phyloP scores from a whole-genome alignment of 257 asterid species.

The Knoxia roxburghii region DNA sequence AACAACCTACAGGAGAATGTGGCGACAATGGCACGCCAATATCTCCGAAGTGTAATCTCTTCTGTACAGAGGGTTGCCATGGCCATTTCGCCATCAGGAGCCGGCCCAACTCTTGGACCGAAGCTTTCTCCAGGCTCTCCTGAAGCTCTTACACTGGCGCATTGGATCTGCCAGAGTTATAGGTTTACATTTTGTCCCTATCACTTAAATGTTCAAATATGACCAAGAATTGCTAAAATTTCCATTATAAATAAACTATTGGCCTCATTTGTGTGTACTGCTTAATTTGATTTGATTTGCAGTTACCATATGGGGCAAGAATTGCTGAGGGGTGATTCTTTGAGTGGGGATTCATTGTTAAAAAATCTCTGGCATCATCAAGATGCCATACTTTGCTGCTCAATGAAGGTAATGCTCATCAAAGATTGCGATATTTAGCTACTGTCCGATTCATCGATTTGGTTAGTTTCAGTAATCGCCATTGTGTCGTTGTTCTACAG shows the following conservation, averaged over 20 bases:
- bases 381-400: constrained; percentile 94
- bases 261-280: not conserved
- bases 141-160: constrained; percentile 84
- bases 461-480: not conserved
- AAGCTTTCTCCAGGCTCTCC: constrained; percentile 77
- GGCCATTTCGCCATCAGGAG: constrained; percentile 82
- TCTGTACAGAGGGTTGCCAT: constrained; percentile 93
- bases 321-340: constrained; percentile 47
- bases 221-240: not conserved
- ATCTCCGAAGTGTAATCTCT: constrained; percentile 85
- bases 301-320: constrained; percentile 78
- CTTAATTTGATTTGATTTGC: constrained; percentile 14
- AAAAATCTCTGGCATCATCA: constrained; percentile 94
- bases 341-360: constrained; percentile 50
- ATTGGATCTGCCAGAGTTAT: constrained; percentile 95
- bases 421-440: too few relatives aligned
- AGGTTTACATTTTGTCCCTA: constrained; percentile 33
- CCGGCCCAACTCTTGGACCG: constrained; percentile 44
- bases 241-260: not conserved
- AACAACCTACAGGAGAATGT: constrained; percentile 73
- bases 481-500: constrained; percentile 30
- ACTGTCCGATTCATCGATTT: not conserved
- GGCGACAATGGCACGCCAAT: constrained; percentile 87
- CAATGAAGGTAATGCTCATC: constrained; percentile 93
- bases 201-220: constrained; percentile 1